These are phyloP conservation scores for Scytalidium sp. DNA, from an alignment of 2,329 filamentous ascomycete species.

Conservation along the genomic window DNA sequence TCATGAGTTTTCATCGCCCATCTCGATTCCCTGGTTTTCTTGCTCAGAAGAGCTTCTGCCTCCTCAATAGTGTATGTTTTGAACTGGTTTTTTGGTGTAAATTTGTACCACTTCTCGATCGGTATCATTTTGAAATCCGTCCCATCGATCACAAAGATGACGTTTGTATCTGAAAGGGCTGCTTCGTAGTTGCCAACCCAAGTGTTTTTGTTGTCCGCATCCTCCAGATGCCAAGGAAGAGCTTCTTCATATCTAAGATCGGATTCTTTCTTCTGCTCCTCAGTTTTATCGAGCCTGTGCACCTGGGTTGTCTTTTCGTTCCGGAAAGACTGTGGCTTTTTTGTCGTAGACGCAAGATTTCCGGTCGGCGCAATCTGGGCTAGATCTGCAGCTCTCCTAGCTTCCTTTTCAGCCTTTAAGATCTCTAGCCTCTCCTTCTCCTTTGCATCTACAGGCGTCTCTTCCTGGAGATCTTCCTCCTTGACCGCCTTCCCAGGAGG, in stretches of 20 bases:
- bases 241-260: slow-evolving; percentile 89
- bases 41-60: slow-evolving; percentile 78
- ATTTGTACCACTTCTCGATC: slow-evolving; percentile 93
- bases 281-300: slow-evolving; percentile 71
- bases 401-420: slow-evolving; percentile 73
- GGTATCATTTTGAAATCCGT: slow-evolving; percentile 81
- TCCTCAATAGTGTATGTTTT: slow-evolving; percentile 77
- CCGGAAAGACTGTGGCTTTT: slow-evolving; percentile 59
- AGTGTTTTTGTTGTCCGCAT: slow-evolving; percentile 91
- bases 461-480: slow-evolving; percentile 46
- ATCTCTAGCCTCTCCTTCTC: slow-evolving; percentile 67
- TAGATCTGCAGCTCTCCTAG: slow-evolving; percentile 80
- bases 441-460: slow-evolving; percentile 46
- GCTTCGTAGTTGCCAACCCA: slow-evolving; percentile 93
- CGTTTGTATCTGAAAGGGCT: slow-evolving; percentile 80
- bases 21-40: slow-evolving; percentile 71
- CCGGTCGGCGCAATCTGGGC: slow-evolving; percentile 88
- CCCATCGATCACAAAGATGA: slow-evolving; percentile 71
- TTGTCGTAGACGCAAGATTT: slow-evolving; percentile 43
- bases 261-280: slow-evolving; percentile 66
- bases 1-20: slow-evolving; percentile 74
- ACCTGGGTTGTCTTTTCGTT: slow-evolving; percentile 86
- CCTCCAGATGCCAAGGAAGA: slow-evolving; percentile 93
- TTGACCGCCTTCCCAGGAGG: slow-evolving; percentile 63
- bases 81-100: slow-evolving; percentile 76